Conservation (phyloP, 2,329 filamentous ascomycete genomes). For the Xylaria sp. region DNA sequence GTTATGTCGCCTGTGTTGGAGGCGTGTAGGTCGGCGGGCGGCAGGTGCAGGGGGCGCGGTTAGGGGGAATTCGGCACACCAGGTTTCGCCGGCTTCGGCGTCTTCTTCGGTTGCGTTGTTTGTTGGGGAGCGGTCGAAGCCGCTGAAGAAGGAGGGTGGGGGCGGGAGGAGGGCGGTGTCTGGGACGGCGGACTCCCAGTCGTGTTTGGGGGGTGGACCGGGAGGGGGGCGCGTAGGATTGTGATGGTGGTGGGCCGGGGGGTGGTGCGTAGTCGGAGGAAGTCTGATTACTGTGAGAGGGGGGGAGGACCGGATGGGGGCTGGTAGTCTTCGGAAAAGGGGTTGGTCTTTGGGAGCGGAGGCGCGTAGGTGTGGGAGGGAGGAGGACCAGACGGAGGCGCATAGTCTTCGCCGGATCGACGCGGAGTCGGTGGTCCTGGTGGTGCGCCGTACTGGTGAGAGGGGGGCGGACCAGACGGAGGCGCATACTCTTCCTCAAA, state of each 20-base stretch:
- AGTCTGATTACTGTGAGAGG: constrained; percentile 13
- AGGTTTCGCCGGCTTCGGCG: constrained; percentile 58
- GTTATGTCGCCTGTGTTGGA: constrained; percentile 49
- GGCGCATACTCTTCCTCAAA: constrained; percentile 14
- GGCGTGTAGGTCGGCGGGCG: constrained; percentile 41
- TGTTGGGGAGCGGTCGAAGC: constrained; percentile 59
- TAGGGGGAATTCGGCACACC: constrained; percentile 59
- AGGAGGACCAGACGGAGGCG: constrained; percentile 44
- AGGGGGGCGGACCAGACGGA: constrained; percentile 22
- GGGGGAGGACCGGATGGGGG: constrained; percentile 21
- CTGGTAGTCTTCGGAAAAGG: constrained; percentile 12
- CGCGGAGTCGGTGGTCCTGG: constrained; percentile 31
- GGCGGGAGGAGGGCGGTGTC: constrained; percentile 69
- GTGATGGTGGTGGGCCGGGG: constrained; percentile 34
- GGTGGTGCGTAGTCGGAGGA: constrained; percentile 32
- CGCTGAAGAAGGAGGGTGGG: constrained; percentile 60
- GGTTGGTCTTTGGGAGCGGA: constrained; percentile 19
- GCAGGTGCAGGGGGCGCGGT: constrained; percentile 46
- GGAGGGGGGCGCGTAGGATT: constrained; percentile 26
- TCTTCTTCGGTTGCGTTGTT: constrained; percentile 64
- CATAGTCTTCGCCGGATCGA: constrained; percentile 16
- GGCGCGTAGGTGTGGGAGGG: constrained; percentile 3
- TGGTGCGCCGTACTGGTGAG: constrained; percentile 27
- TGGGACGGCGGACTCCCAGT: constrained; percentile 66
- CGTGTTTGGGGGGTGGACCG: constrained; percentile 43